These are phyloP conservation scores for Taphrina deformans DNA, from an alignment of 1,139 yeast species.

Conservation along the genomic window DNA sequence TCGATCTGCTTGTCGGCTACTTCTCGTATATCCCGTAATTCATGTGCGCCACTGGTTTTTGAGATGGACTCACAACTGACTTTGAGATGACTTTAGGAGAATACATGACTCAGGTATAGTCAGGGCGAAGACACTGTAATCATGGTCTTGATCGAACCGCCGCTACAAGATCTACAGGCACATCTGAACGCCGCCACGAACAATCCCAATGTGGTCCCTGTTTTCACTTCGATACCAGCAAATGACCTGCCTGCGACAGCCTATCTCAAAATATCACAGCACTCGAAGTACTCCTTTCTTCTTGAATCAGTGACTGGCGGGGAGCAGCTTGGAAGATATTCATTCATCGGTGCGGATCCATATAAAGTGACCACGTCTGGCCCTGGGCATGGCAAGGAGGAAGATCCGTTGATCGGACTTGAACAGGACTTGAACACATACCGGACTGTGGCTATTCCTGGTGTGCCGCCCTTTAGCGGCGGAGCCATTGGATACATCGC, in stretches of 20 bases:
- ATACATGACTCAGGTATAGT: neutral
- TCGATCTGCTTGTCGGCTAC: neutral
- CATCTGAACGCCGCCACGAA: conserved; percentile 47
- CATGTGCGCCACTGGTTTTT: neutral
- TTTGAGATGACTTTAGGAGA: neutral
- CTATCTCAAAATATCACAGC: conserved; percentile 62
- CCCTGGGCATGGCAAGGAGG: conserved; percentile 54
- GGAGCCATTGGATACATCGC: conserved; percentile 96
- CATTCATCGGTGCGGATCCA: conserved; percentile 86
- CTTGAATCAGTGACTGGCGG: conserved; percentile 88
- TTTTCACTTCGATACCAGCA: conserved; percentile 70
- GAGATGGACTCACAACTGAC: neutral
- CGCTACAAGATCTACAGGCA: conserved; percentile 53
- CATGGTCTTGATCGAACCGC: conserved; percentile 56
- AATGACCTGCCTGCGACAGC: conserved; percentile 86
- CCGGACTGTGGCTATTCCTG: conserved; percentile 73
- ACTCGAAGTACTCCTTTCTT: conserved; percentile 68
- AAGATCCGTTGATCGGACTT: conserved; percentile 74
- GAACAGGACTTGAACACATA: conserved; percentile 68
- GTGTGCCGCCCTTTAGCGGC: conserved; percentile 78
- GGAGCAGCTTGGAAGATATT: conserved; percentile 82
- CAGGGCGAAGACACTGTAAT: no score
- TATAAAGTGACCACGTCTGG: conserved; percentile 81
- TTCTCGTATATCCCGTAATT: neutral
- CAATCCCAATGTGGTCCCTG: conserved; percentile 67